phyloP scores from a whole-genome alignment of 495 filamentous ascomycete genomes.

The Pseudoneurospora amorphoporcata region DNA sequence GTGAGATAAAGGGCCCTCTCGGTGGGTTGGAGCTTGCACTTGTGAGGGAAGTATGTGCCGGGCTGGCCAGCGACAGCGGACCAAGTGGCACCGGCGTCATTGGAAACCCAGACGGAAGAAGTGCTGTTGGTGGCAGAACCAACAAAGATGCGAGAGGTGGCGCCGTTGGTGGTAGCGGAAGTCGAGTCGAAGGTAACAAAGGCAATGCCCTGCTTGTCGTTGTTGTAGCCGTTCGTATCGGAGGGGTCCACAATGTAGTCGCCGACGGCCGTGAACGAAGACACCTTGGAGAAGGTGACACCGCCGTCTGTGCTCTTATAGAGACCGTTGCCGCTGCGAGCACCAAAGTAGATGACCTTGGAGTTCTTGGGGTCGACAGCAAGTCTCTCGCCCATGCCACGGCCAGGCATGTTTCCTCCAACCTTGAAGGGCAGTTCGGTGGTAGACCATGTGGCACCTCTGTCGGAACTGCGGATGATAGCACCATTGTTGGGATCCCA shows the following conservation, averaged over 20 bases:
- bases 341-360: constrained; percentile 47
- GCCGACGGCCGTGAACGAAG: constrained; percentile 43
- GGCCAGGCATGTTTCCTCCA: constrained; percentile 56
- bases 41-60: constrained; percentile 43
- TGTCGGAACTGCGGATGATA: constrained; percentile 41
- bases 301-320: constrained; percentile 50
- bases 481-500: constrained; percentile 48
- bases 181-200: constrained; percentile 50
- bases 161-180: constrained; percentile 29
- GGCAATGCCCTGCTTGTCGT: constrained; percentile 40
- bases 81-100: constrained; percentile 45
- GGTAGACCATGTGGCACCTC: constrained; percentile 38
- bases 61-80: constrained; percentile 39
- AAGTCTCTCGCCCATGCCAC: constrained; percentile 52
- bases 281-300: constrained; percentile 46
- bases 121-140: constrained; percentile 43
- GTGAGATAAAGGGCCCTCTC: constrained; percentile 48
- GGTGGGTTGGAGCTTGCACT: constrained; percentile 39
- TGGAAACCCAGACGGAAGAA: constrained; percentile 43
- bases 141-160: constrained; percentile 50
- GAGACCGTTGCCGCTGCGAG: constrained; percentile 52
- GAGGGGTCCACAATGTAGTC: constrained; percentile 36
- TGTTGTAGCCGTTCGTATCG: constrained; percentile 34
- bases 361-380: constrained; percentile 49
- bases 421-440: constrained; percentile 46